These are phyloP conservation scores for Suillus sp. DNA, from an alignment of 768 basidiomycete species.

Conservation along the genomic window DNA sequence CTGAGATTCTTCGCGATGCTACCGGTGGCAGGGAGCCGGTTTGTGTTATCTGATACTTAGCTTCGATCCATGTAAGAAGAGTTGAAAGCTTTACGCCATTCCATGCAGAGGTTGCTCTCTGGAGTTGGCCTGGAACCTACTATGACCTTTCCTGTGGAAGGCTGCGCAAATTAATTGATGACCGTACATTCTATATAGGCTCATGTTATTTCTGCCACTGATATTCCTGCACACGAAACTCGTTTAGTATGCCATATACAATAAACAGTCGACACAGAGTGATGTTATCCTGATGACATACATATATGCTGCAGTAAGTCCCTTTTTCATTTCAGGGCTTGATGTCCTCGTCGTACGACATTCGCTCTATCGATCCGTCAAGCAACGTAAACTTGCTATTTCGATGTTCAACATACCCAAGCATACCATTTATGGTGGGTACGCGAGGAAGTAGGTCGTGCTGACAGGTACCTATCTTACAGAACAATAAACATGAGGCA, in stretches of 20 bases:
- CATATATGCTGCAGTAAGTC: neutral
- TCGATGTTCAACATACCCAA: neutral
- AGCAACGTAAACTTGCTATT: constrained; percentile 1
- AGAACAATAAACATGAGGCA: constrained; percentile 7
- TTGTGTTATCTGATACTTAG: neutral
- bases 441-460: neutral
- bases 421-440: neutral
- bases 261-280: neutral
- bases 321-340: neutral
- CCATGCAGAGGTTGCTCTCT: neutral
- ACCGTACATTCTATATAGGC: neutral
- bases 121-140: neutral
- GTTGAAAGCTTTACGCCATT: neutral
- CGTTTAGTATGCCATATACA: neutral
- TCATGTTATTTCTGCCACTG: neutral
- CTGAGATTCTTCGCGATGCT: neutral
- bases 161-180: neutral
- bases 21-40: neutral
- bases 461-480: neutral
- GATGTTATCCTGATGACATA: neutral
- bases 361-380: neutral
- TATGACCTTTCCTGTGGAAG: neutral
- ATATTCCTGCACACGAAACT: neutral
- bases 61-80: neutral
- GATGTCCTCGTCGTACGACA: neutral